These are phyloP conservation scores for Saccharomyces eubayanus DNA, from an alignment of 805 yeast genomes.

Conservation along the genomic window DNA sequence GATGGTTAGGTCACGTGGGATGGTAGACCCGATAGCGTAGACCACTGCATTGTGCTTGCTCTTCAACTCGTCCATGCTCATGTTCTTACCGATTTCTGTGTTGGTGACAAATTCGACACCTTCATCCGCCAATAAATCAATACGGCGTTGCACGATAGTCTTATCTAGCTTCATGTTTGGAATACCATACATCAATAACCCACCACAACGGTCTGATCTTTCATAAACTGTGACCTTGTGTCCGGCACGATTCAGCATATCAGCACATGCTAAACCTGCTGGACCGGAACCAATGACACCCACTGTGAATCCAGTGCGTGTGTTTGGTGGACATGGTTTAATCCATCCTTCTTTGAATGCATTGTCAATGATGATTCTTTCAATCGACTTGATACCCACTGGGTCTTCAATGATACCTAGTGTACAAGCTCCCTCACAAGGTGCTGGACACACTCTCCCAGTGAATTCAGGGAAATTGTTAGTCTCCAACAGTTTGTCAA, in stretches of 20 bases:
- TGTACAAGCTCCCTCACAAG: slow-evolving; percentile 96
- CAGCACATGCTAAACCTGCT: slow-evolving; percentile 93
- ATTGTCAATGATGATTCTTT: slow-evolving; percentile 91
- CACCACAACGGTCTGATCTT: slow-evolving; percentile 93
- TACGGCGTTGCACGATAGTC: slow-evolving; percentile 84
- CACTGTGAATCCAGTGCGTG: slow-evolving; percentile 75
- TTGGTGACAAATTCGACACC: slow-evolving; percentile 74
- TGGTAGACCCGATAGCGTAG: slow-evolving; percentile 89
- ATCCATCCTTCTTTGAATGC: slow-evolving; percentile 98
- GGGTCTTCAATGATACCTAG: slow-evolving; percentile 90
- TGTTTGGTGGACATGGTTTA: slow-evolving; percentile 66
- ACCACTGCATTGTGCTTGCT: slow-evolving; percentile 71
- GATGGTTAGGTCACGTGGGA: slow-evolving; percentile 88
- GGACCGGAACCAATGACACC: slow-evolving; percentile 97
- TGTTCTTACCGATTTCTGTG: slow-evolving; percentile 78
- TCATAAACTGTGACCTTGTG: slow-evolving; percentile 87
- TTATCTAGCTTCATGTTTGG: slow-evolving; percentile 98
- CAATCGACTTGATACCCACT: slow-evolving; percentile 93
- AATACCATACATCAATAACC: slow-evolving; percentile 96
- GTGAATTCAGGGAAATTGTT: slow-evolving; percentile 98
- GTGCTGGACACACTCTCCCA: slow-evolving; percentile 97
- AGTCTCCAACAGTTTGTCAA: slow-evolving; percentile 86
- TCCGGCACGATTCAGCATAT: slow-evolving; percentile 94
- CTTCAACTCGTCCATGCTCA: slow-evolving; percentile 62
- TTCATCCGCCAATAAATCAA: slow-evolving; percentile 82